A percentile compares a stretch with the other conserved stretches of the same genome.
Conservation (phyloP, 106 monocot species). For the Apostasia ramifera region DNA sequence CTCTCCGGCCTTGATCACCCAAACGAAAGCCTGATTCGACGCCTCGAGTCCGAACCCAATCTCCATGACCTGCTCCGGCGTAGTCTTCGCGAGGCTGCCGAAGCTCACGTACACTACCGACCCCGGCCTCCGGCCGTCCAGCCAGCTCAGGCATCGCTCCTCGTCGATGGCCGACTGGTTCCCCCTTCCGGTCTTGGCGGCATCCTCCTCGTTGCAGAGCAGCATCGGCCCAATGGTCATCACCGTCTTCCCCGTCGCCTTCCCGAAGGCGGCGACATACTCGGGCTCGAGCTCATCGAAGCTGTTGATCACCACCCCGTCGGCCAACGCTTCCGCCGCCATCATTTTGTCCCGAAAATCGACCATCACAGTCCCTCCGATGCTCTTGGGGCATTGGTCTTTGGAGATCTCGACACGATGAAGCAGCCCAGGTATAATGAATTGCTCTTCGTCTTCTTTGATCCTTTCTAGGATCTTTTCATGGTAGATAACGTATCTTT, state of each 20-base stretch:
- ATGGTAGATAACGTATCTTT: too few relatives aligned
- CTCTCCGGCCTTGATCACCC: not conserved
- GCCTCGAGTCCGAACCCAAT: not conserved
- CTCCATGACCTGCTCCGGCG: not conserved
- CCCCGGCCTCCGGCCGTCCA: not conserved
- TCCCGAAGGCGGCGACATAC: constrained; percentile 1
- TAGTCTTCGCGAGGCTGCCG: not conserved
- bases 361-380: too few relatives aligned
- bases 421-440: too few relatives aligned
- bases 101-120: not conserved
- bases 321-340: too few relatives aligned
- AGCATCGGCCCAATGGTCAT: not conserved
- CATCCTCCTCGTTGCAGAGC: not conserved
- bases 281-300: constrained; percentile 16
- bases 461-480: too few relatives aligned
- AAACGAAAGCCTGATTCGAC: not conserved
- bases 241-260: constrained; percentile 9
- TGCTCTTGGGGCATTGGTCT: too few relatives aligned
- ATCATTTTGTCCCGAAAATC: too few relatives aligned
- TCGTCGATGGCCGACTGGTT: constrained; percentile 5
- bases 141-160: not conserved
- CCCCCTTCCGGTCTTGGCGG: not conserved
- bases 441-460: too few relatives aligned
- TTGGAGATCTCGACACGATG: too few relatives aligned
- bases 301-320: constrained; percentile 25